A percentile compares a stretch with the other conserved stretches of the same genome.
Conservation (phyloP, 1,139 yeast species). For the Lodderomyces margitis region DNA sequence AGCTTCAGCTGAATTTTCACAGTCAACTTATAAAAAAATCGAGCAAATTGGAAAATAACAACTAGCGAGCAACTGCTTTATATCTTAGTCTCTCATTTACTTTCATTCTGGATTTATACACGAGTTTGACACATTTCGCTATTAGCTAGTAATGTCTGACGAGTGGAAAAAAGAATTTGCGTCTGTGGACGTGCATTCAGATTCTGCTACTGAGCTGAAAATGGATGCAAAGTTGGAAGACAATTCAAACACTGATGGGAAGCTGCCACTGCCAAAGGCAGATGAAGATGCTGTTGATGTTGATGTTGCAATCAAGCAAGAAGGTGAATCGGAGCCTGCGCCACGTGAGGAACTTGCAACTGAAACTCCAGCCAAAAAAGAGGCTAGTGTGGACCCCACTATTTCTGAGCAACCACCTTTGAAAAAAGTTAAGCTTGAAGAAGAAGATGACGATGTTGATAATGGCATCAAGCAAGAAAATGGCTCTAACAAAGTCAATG, state of each 20-base stretch:
- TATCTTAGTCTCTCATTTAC: neutral
- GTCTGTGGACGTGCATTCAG: neutral
- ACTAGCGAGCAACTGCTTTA: neutral
- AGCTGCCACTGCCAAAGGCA: too few relatives aligned
- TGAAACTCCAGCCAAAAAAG: neutral
- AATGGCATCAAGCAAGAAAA: constrained; percentile 1
- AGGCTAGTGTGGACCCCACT: neutral
- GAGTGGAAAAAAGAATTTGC: constrained; percentile 3
- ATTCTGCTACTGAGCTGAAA: neutral
- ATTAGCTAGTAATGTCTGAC: neutral
- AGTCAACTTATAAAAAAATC: too few relatives aligned
- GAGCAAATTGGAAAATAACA: too few relatives aligned
- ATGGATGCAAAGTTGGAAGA: neutral
- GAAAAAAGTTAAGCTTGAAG: constrained; percentile 14
- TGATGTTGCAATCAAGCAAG: neutral
- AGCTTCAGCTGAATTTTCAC: too few relatives aligned
- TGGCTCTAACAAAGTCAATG: constrained; percentile 2
- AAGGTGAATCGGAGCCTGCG: neutral
- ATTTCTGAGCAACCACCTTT: constrained; percentile 9
- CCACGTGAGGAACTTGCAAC: neutral
- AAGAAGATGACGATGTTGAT: too few relatives aligned
- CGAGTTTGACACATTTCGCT: neutral
- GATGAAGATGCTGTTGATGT: neutral
- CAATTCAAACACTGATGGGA: neutral
- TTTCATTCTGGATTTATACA: neutral